These are phyloP conservation scores for Actinomortierella ambigua DNA, from an alignment of 371 early-diverging fungal genomes.

Conservation along the genomic window DNA sequence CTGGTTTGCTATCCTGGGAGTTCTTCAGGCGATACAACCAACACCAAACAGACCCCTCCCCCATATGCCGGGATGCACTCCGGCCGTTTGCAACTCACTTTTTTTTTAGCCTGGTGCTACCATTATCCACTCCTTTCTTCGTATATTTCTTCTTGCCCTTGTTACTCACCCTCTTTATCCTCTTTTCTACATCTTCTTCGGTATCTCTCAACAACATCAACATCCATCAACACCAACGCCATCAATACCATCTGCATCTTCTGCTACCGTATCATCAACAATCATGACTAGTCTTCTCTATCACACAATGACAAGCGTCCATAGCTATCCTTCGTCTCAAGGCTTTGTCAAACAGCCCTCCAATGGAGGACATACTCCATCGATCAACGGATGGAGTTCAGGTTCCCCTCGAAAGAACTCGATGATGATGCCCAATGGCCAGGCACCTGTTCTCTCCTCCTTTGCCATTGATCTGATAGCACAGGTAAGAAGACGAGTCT, in stretches of 20 bases:
- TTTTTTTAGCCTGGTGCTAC: too few species aligned
- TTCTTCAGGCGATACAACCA: too few species aligned
- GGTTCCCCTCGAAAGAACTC: constrained; percentile 32
- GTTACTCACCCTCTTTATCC: neutral
- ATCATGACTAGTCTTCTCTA: neutral
- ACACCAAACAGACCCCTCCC: too few species aligned
- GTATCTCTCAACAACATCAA: neutral
- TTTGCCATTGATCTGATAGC: constrained; percentile 47
- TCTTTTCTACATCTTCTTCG: neutral
- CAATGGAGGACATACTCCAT: constrained; percentile 6
- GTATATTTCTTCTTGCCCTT: neutral
- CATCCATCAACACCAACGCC: neutral
- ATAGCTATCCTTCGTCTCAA: constrained; percentile 11
- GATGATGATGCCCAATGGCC: constrained; percentile 5
- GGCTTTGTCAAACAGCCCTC: constrained; percentile 24
- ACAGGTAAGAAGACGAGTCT: constrained; percentile 20
- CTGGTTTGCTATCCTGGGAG: too few species aligned
- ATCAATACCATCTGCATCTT: neutral
- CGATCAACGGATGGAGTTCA: neutral
- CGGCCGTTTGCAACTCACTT: too few species aligned
- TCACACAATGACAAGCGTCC: constrained; percentile 35
- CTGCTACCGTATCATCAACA: neutral
- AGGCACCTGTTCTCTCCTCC: constrained; percentile 35
- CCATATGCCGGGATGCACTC: too few species aligned
- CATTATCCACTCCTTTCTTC: neutral